Conservation (phyloP, 2,329 filamentous ascomycete genomes). For the Talaromyces atroroseus region DNA sequence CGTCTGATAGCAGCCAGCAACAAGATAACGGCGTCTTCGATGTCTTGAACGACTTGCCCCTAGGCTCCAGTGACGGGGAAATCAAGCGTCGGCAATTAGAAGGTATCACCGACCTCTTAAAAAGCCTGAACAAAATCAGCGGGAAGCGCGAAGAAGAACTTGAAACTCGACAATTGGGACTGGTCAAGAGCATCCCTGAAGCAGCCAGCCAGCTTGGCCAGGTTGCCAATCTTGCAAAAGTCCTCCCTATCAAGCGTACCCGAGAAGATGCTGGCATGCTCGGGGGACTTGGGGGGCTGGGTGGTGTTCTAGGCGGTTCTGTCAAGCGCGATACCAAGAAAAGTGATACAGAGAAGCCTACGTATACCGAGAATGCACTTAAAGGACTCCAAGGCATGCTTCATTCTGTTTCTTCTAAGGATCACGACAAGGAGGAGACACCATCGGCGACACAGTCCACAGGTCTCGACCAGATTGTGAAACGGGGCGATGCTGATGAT, state of each 20-base stretch:
- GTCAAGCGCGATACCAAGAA: background rate
- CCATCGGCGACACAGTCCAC: too few relatives aligned
- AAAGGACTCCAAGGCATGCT: background rate
- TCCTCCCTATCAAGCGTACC: constrained; percentile 5
- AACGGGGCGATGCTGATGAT: background rate
- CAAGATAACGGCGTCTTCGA: background rate
- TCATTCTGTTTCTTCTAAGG: background rate
- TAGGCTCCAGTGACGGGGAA: background rate
- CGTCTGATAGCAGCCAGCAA: background rate
- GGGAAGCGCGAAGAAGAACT: constrained; percentile 5
- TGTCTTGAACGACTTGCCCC: constrained; percentile 1
- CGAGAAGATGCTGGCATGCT: background rate
- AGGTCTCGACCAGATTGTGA: too few relatives aligned
- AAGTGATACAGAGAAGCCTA: background rate
- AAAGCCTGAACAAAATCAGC: background rate
- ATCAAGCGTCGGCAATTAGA: background rate
- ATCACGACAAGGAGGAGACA: too few relatives aligned
- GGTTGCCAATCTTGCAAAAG: background rate
- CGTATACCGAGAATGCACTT: background rate
- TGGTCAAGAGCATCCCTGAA: constrained; percentile 8
- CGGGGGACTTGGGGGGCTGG: background rate
- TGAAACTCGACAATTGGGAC: constrained; percentile 3
- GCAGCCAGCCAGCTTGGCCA: background rate
- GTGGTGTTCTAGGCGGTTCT: background rate
- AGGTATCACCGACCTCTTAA: background rate